These are phyloP conservation scores for Melastoma candidum DNA, from an alignment of 441 rosid species.

Conservation along the genomic window DNA sequence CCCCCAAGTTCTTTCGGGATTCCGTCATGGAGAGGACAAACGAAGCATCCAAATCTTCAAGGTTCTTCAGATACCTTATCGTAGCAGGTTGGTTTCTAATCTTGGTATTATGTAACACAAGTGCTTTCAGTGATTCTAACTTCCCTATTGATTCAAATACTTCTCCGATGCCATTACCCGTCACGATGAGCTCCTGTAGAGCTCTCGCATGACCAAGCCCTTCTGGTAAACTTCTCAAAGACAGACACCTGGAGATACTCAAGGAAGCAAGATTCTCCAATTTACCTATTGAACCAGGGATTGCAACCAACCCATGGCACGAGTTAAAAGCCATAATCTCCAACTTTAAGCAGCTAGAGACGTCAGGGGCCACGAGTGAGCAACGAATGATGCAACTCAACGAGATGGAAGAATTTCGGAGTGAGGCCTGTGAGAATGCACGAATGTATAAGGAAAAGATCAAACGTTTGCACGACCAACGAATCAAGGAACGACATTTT, in stretches of 20 bases:
- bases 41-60: conserved; percentile 1
- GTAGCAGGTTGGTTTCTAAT: background rate
- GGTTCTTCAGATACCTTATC: background rate
- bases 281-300: background rate
- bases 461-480: no score
- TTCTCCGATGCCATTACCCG: background rate
- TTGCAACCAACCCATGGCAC: background rate
- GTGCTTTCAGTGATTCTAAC: background rate
- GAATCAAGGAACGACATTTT: no score
- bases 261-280: background rate
- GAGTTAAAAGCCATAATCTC: conserved; percentile 1
- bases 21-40: background rate
- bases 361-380: background rate
- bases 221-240: background rate
- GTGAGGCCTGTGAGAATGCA: no score
- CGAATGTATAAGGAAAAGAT: no score
- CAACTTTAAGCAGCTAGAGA: background rate
- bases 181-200: background rate
- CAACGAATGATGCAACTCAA: no score
- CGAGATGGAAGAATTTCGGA: no score
- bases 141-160: background rate
- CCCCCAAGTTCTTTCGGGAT: background rate
- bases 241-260: background rate
- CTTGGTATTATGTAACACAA: background rate
- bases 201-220: background rate